These are phyloP conservation scores for Ustilago trichophora DNA, from an alignment of 1,284 basidiomycete species.

Conservation along the genomic window DNA sequence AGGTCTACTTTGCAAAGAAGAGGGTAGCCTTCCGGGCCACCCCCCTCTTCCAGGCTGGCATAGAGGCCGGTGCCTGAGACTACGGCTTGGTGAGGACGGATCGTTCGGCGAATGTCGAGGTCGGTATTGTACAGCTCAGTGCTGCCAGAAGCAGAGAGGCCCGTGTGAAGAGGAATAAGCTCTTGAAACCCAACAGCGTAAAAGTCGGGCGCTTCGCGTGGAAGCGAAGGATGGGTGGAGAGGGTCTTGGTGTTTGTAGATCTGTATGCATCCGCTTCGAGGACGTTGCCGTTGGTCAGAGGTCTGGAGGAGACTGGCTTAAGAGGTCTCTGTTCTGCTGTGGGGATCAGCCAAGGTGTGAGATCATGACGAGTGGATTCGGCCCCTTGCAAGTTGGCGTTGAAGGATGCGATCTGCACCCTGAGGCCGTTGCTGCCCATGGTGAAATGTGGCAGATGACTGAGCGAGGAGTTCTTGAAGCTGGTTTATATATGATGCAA, in stretches of 20 bases:
- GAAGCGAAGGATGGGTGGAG: slow-evolving; percentile 34
- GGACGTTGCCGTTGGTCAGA: slow-evolving; percentile 26
- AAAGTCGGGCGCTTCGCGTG: slow-evolving; percentile 72
- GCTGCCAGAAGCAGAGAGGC: slow-evolving; percentile 69
- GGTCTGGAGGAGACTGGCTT: slow-evolving; percentile 23
- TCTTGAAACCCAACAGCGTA: slow-evolving; percentile 90
- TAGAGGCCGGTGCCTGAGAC: slow-evolving; percentile 57
- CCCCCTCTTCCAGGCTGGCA: slow-evolving; percentile 55
- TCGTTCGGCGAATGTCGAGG: slow-evolving; percentile 69
- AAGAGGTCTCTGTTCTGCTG: slow-evolving; percentile 67
- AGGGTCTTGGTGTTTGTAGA: slow-evolving; percentile 37
- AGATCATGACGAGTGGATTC: slow-evolving; percentile 61
- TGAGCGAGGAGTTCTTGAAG: too few relatives aligned
- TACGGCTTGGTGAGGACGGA: slow-evolving; percentile 64
- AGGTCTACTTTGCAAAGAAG: slow-evolving; percentile 53
- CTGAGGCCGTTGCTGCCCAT: slow-evolving; percentile 64
- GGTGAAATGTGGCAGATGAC: neutral
- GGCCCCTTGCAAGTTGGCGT: slow-evolving; percentile 81
- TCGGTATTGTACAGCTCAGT: slow-evolving; percentile 73
- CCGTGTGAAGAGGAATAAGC: slow-evolving; percentile 75
- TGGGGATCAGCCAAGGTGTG: slow-evolving; percentile 63
- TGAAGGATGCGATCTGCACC: slow-evolving; percentile 84
- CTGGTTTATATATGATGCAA: too few relatives aligned
- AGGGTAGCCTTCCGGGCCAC: slow-evolving; percentile 62
- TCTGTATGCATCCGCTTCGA: slow-evolving; percentile 30